A percentile compares a stretch with the other conserved stretches of the same genome.
These are phyloP conservation scores for Kernera saxatilis DNA, from an alignment of 345 rosid species.

Conservation along the genomic window DNA sequence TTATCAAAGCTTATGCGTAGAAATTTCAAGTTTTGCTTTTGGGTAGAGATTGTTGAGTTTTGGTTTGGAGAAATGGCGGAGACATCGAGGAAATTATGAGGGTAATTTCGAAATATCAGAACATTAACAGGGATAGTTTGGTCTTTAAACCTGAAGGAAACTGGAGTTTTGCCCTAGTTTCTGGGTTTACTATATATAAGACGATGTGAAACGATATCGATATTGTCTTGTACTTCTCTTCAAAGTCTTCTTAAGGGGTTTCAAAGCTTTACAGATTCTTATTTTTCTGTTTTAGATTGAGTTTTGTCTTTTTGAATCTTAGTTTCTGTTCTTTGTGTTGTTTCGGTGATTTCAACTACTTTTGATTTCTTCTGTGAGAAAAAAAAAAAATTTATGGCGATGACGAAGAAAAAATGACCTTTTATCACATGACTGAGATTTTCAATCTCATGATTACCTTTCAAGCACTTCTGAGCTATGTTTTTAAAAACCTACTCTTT, in stretches of 20 bases:
- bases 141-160: background rate
- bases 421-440: constrained; percentile 30
- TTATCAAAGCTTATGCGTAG: background rate
- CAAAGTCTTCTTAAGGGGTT: background rate
- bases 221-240: background rate
- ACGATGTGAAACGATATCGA: background rate
- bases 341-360: background rate
- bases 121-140: background rate
- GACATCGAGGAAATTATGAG: background rate
- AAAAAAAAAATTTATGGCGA: background rate
- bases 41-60: background rate
- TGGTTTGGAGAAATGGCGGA: background rate
- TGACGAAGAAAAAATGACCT: constrained; percentile 31
- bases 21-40: background rate
- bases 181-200: background rate
- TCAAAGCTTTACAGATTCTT: background rate
- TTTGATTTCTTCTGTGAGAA: background rate
- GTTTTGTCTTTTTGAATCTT: background rate
- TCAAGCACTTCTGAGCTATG: constrained; percentile 35
- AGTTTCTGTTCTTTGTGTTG: background rate
- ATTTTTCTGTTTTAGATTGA: background rate
- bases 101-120: background rate
- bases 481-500: too few relatives aligned
- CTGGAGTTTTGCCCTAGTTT: constrained; percentile 10
- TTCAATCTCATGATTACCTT: constrained; percentile 28